A percentile compares a stretch with the other conserved stretches of the same genome.
Evolutionary conservation across 2,329 filamentous ascomycete genomes (phyloP).

Genomic region (Aureobasidium namibiae): DNA sequence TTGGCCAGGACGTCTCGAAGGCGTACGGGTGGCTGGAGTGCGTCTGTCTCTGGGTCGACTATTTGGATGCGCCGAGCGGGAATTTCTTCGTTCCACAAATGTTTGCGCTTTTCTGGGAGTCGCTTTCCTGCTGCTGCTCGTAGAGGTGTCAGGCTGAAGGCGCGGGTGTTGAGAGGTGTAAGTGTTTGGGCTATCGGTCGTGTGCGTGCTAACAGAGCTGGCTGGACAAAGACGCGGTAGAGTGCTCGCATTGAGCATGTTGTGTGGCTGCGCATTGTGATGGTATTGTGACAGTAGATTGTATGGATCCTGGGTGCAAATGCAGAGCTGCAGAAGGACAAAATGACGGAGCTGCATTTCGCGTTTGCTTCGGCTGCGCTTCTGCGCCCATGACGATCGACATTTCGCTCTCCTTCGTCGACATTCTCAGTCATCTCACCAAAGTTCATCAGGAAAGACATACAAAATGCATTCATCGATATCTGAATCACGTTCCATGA

Average conservation of each 20-base stretch:
- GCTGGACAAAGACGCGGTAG: constrained; percentile 36
- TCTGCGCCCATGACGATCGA: not conserved
- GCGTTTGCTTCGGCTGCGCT: not conserved
- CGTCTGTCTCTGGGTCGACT: constrained; percentile 31
- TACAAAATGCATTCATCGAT: not conserved
- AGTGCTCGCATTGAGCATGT: constrained; percentile 26
- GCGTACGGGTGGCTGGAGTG: constrained; percentile 26
- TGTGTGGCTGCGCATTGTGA: not conserved
- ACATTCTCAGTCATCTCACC: too few species aligned
- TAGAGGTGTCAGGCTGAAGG: constrained; percentile 18
- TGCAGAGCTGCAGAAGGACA: not conserved
- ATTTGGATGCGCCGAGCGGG: constrained; percentile 34
- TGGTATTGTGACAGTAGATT: not conserved
- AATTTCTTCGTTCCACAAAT: constrained; percentile 43
- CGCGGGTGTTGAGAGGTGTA: not conserved
- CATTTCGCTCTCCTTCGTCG: too few species aligned
- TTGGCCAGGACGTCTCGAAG: constrained; percentile 32
- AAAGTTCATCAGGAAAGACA: too few species aligned
- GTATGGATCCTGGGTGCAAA: too few species aligned
- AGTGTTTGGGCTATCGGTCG: constrained; percentile 5
- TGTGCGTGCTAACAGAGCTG: constrained; percentile 17
- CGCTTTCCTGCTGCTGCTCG: constrained; percentile 26
- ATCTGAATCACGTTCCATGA: too few species aligned
- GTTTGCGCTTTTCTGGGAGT: constrained; percentile 31
- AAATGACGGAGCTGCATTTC: not conserved